Conservation (phyloP, 2,329 filamentous ascomycete species). For the Penicillium sp. region DNA sequence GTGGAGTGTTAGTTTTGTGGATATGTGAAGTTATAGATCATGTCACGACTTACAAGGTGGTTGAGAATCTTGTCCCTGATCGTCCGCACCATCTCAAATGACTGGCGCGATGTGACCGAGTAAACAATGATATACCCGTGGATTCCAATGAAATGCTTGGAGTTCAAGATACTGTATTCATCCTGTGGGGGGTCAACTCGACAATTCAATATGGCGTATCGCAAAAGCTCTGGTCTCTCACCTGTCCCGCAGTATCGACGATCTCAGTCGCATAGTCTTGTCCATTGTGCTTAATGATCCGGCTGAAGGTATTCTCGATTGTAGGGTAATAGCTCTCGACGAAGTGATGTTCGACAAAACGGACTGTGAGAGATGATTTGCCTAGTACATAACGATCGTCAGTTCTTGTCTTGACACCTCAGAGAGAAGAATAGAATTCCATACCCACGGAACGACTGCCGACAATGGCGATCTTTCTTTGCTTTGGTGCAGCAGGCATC, state of each 20-base stretch:
- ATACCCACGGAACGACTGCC: constrained; percentile 88
- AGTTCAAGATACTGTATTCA: constrained; percentile 98
- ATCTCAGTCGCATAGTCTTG: constrained; percentile 96
- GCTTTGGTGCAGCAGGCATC: constrained; percentile 76
- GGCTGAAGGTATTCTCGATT: constrained; percentile 98
- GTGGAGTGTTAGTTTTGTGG: not conserved
- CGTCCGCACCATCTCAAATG: constrained; percentile 95
- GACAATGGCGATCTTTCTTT: constrained; percentile 93
- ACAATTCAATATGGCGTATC: not conserved
- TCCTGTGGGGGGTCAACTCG: constrained; percentile 58
- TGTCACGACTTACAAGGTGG: constrained; percentile 68
- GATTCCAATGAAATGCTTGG: constrained; percentile 98
- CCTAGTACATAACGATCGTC: constrained; percentile 57
- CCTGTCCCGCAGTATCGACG: constrained; percentile 95
- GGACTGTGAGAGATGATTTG: constrained; percentile 95
- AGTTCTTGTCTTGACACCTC: not conserved
- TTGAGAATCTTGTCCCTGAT: constrained; percentile 97
- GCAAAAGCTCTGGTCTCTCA: constrained; percentile 46
- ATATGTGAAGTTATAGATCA: not conserved
- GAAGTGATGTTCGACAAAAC: constrained; percentile 96
- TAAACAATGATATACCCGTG: constrained; percentile 99
- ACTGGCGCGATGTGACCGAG: constrained; percentile 90
- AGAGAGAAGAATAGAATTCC: constrained; percentile 31
- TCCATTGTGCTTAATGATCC: constrained; percentile 87
- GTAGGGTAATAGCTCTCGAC: constrained; percentile 99